phyloP scores from a whole-genome alignment of 345 rosid species.

The Sisymbrium altissimum region DNA sequence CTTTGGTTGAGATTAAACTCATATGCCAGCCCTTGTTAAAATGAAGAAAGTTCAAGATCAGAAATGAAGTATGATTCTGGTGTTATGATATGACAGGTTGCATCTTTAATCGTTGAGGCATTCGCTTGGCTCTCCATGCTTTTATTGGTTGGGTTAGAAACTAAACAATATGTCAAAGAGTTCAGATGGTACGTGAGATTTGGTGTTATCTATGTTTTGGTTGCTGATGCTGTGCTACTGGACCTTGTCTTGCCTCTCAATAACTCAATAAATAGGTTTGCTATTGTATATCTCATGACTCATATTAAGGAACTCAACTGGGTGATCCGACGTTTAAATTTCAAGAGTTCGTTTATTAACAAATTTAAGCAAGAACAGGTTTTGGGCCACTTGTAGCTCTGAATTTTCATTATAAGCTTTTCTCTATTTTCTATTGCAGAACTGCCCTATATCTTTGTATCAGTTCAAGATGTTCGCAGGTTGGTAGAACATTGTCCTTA shows the following conservation, averaged over 20 bases:
- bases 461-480: conserved; percentile 75
- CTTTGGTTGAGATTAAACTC: not conserved
- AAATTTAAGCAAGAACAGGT: not conserved
- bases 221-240: conserved; percentile 80
- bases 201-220: conserved; percentile 75
- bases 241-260: conserved; percentile 58
- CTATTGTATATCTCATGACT: not conserved
- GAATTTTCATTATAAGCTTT: conserved; percentile 8
- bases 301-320: conserved; percentile 1
- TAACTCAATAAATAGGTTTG: conserved; percentile 53
- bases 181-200: conserved; percentile 87
- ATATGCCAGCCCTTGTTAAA: not conserved
- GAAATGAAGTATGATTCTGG: not conserved
- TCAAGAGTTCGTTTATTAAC: not conserved
- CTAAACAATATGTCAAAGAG: conserved; percentile 57
- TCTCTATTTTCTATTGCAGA: conserved; percentile 43
- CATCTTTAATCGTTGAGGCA: conserved; percentile 60
- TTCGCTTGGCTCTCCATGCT: conserved; percentile 82
- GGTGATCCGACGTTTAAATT: not conserved
- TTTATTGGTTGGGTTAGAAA: conserved; percentile 58
- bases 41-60: not conserved
- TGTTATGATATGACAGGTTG: conserved; percentile 40
- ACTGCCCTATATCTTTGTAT: conserved; percentile 48
- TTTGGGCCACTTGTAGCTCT: not conserved
- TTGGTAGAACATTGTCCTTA: conserved; percentile 30